phyloP scores from a whole-genome alignment of 495 filamentous ascomycete genomes.

The Penicillium antarcticum region DNA sequence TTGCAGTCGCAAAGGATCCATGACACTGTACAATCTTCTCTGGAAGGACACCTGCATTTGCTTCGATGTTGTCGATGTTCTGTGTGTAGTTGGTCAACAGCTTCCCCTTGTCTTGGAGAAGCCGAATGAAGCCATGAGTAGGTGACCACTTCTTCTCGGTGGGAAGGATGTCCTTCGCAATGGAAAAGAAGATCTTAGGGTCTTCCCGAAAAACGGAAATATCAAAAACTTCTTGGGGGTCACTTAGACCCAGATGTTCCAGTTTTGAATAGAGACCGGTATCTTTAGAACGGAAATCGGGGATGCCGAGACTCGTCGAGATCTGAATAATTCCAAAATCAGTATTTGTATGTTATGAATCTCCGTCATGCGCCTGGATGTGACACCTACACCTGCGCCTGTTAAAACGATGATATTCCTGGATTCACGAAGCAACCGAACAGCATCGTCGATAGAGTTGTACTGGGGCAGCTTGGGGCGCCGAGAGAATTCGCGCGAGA shows the following conservation, averaged over 20 bases:
- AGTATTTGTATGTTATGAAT: neutral
- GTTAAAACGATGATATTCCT: conserved; percentile 91
- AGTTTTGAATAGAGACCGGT: conserved; percentile 71
- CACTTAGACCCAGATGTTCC: conserved; percentile 67
- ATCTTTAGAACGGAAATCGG: conserved; percentile 66
- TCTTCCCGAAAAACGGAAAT: conserved; percentile 82
- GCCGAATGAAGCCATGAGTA: conserved; percentile 90
- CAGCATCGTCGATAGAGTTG: conserved; percentile 87
- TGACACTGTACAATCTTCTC: conserved; percentile 96
- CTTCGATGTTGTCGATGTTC: conserved; percentile 97
- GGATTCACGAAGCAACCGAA: conserved; percentile 65
- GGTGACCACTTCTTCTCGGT: conserved; percentile 71
- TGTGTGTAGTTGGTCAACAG: conserved; percentile 96
- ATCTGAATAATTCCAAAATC: conserved; percentile 48
- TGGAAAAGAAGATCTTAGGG: conserved; percentile 85
- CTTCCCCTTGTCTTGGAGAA: conserved; percentile 87
- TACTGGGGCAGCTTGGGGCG: conserved; percentile 75
- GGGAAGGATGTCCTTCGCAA: conserved; percentile 89
- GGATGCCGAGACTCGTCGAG: conserved; percentile 66
- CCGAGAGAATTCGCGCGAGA: conserved; percentile 79
- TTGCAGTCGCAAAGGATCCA: conserved; percentile 89
- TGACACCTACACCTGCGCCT: conserved; percentile 69
- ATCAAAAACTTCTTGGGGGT: conserved; percentile 95
- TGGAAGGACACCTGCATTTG: conserved; percentile 73
- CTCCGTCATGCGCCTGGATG: neutral